Evolutionary conservation across 2,329 filamentous ascomycete genomes (phyloP), one percentile per base, ranked within the genome.

Genomic region (Pleoardoris graminearum): DNA sequence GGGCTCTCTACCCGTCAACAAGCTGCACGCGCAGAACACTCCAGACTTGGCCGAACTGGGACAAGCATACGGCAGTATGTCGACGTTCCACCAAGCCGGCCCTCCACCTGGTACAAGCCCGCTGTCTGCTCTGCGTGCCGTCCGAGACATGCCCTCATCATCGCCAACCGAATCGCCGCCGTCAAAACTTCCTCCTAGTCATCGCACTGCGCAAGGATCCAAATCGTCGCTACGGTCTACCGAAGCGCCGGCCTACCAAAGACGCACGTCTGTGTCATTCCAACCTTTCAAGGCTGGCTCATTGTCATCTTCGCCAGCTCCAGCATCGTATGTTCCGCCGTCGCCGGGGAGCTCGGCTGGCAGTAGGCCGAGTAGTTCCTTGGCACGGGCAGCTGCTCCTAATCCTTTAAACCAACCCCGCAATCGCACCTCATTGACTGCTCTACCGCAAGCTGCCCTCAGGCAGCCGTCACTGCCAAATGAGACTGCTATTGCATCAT

Each of bases 241-340:
- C 35, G 84, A 89, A 39, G 69, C 69, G 37, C 78, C 77, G 19
- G 66, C 74, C 19, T 76, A 82, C 42, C 81, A 81, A 48, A 83
- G 91, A 62, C 85, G 91, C 48, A 87, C 89, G 6, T 97, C 91
- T 0, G 84, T 96, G 19, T 95, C 90, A 0, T 96, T 97, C 65
- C 90, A 95, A 63, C 92, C 93, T 0, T 99, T 99, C 79, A 99
- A 99, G 74, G 90, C 92, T 12, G 93, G 93, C 10, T 95, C 93
- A 1, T 79, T 97, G n/a, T 96, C 92, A 2, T 91, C 89, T 3
- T 97, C 92, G 4, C 93, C 92, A 16, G 79, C 81, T n/a, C 75
- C 78, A 25, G 74, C 67, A n/a, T 57, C 77, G 4, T 76, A 79
- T 35, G 75, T 81, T 35, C 78, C 78, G n/a, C 75, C 76, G 6